phyloP scores from a whole-genome alignment of 495 filamentous ascomycete genomes.

The Neurospora sp. region DNA sequence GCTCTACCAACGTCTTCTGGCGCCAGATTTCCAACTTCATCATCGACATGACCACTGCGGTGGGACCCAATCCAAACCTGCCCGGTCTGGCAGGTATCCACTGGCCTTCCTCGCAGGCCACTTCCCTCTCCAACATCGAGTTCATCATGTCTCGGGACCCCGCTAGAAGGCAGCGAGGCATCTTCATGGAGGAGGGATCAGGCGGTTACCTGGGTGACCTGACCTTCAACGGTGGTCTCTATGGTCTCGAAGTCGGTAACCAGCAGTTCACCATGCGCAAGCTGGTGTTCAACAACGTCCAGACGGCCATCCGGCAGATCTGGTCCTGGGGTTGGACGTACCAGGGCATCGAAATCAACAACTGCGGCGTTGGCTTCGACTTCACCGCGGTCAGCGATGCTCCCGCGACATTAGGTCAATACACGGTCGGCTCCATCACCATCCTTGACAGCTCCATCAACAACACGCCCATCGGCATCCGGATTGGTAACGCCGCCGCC shows the following conservation, averaged over 20 bases:
- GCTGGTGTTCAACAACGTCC: constrained; percentile 48
- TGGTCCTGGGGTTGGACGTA: constrained; percentile 54
- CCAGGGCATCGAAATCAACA: constrained; percentile 53
- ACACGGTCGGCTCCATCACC: constrained; percentile 46
- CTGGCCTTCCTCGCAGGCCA: constrained; percentile 69
- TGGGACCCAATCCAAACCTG: no score
- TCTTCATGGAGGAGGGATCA: constrained; percentile 68
- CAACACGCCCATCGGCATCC: constrained; percentile 48
- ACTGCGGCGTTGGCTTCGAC: constrained; percentile 56
- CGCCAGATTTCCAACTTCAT: constrained; percentile 65
- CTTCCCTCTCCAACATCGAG: constrained; percentile 62
- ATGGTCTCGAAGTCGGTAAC: constrained; percentile 57
- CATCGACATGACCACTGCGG: constrained; percentile 50
- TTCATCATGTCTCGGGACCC: constrained; percentile 51
- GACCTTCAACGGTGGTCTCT: constrained; percentile 55
- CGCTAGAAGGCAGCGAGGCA: constrained; percentile 56
- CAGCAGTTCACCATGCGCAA: constrained; percentile 79
- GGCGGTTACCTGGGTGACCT: constrained; percentile 69
- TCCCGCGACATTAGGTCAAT: neutral
- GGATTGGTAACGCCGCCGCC: constrained; percentile 37
- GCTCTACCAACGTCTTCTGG: constrained; percentile 63
- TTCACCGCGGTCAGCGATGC: constrained; percentile 24
- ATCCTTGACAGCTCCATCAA: constrained; percentile 69
- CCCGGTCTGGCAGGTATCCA: constrained; percentile 50
- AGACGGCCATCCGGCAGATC: constrained; percentile 40